phyloP scores from a whole-genome alignment of 768 basidiomycete genomes.

The Agrocybe chaxingu region DNA sequence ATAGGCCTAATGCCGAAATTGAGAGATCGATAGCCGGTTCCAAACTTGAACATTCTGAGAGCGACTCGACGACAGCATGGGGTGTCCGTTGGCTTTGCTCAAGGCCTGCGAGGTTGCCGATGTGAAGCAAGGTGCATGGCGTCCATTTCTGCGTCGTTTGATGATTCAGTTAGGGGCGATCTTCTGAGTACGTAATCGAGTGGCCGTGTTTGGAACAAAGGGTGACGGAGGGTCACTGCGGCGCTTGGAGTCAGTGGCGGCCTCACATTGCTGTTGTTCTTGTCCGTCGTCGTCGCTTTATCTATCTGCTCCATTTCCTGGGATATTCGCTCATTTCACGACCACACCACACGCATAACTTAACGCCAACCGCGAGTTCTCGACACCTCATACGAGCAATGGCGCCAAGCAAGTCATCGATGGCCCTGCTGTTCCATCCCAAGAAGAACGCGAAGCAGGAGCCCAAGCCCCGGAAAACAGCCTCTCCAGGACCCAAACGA shows the following conservation, averaged over 20 bases:
- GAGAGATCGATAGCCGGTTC: constrained; percentile 10
- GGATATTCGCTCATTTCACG: not conserved
- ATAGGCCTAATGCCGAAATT: constrained; percentile 2
- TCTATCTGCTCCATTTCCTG: not conserved
- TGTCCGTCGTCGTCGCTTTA: not conserved
- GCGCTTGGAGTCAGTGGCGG: too few relatives aligned
- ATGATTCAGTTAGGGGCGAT: too few relatives aligned
- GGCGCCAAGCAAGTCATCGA: constrained; percentile 38
- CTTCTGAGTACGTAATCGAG: too few relatives aligned
- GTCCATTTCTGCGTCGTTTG: too few relatives aligned
- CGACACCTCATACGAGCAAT: constrained; percentile 19
- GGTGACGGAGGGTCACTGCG: too few relatives aligned
- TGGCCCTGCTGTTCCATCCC: constrained; percentile 61
- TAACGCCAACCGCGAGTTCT: too few relatives aligned
- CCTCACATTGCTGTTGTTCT: too few relatives aligned
- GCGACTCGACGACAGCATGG: constrained; percentile 10
- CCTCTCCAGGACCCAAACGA: constrained; percentile 36
- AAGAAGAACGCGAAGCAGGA: constrained; percentile 51
- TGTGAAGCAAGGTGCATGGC: too few relatives aligned
- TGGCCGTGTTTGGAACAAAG: too few relatives aligned
- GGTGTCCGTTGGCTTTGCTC: not conserved
- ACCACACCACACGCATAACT: too few relatives aligned
- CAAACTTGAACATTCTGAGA: constrained; percentile 18
- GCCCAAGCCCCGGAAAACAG: constrained; percentile 36
- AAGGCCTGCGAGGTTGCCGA: too few relatives aligned